Conservation (phyloP, 305 asterid genomes). For the Rubia peregrina region DNA sequence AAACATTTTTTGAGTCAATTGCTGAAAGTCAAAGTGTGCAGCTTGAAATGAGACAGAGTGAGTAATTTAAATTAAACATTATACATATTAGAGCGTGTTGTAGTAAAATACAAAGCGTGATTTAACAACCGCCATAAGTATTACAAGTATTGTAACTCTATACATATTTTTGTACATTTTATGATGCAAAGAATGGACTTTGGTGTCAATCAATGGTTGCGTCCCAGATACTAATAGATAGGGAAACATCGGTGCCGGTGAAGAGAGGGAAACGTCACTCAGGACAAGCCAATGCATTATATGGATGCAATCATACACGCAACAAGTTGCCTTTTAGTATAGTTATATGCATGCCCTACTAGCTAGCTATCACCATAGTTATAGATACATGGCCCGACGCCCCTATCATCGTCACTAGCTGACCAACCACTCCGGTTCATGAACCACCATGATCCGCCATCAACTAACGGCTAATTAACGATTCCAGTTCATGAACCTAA, state of each 20-base stretch:
- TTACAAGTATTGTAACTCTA: no score
- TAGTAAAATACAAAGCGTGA: no score
- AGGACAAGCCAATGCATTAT: background rate
- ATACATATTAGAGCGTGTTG: no score
- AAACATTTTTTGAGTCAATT: no score
- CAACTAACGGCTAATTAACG: background rate
- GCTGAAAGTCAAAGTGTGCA: no score
- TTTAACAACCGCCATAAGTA: no score
- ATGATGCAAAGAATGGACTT: no score
- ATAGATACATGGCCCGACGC: background rate
- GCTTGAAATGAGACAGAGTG: no score
- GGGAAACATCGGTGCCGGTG: background rate
- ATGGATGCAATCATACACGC: slow-evolving; percentile 1
- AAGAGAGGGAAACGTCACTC: background rate
- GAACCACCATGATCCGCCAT: background rate
- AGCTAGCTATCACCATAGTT: background rate
- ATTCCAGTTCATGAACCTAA: background rate
- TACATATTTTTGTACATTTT: no score
- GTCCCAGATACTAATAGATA: background rate
- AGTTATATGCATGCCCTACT: background rate
- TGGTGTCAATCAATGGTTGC: background rate
- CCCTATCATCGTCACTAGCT: background rate
- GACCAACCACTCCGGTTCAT: background rate
- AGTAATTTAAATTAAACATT: no score
- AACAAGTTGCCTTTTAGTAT: background rate